Conservation (phyloP, 2,329 filamentous ascomycete genomes). For the Fusarium subtropicale region DNA sequence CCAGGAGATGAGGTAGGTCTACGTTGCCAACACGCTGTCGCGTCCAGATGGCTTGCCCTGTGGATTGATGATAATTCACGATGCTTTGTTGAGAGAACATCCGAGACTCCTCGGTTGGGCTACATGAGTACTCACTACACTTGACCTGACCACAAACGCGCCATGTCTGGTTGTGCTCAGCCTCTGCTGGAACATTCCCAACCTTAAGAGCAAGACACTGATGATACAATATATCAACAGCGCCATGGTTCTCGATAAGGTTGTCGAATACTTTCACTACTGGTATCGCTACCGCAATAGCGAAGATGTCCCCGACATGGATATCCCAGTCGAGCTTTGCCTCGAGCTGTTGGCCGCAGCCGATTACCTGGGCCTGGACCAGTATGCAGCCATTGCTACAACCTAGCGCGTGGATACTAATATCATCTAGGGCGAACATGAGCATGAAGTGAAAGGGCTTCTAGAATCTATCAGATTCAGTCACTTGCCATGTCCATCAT, state of each 20-base stretch:
- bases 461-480: background rate
- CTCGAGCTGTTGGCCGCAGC: conserved; percentile 82
- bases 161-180: conserved; percentile 28
- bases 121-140: conserved; percentile 69
- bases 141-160: conserved; percentile 66
- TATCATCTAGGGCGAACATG: conserved; percentile 52
- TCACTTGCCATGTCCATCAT: conserved; percentile 1
- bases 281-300: conserved; percentile 78
- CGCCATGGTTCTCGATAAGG: conserved; percentile 79
- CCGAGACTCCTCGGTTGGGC: conserved; percentile 52
- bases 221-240: conserved; percentile 56
- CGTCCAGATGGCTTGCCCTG: conserved; percentile 25
- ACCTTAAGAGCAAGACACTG: conserved; percentile 38
- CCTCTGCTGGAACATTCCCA: conserved; percentile 23
- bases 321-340: conserved; percentile 81
- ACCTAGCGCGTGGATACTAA: conserved; percentile 47
- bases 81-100: conserved; percentile 62
- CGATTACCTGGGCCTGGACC: conserved; percentile 78
- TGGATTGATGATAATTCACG: conserved; percentile 57
- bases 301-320: conserved; percentile 82
- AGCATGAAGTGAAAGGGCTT: conserved; percentile 50
- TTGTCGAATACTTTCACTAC: conserved; percentile 87
- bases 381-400: conserved; percentile 51
- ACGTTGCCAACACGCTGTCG: conserved; percentile 30
- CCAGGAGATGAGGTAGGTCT: conserved; percentile 75